Evolutionary conservation across 2,329 filamentous ascomycete species (phyloP), one percentile per base, ranked within the genome.

Genomic region (Verticillium dahliae): DNA sequence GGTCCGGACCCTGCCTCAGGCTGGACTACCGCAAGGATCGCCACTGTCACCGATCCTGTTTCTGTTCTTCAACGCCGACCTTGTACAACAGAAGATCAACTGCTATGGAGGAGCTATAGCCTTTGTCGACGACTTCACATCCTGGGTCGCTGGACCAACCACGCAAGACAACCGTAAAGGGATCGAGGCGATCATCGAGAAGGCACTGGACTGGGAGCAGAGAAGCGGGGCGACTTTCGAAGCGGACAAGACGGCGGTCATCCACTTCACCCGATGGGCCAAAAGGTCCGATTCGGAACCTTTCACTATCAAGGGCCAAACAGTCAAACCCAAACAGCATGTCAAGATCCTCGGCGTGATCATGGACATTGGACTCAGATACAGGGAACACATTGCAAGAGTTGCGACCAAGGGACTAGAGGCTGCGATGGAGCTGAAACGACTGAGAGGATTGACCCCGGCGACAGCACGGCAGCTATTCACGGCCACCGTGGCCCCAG

Each of bases 21-120:
- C 67, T 1, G 67, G 72, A 33, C 59, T 72, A 18, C 69, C 67
- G 9, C 66, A 74, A 63, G 71, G 71, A 3, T 77, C 71, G 3
- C 72, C 70, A 6, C 63, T 77, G 6, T 77, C 72, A 7, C 72
- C 67, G 14, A 71, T 74, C 22, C 63, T 75, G 15, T 77, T 74
- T 61, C 69, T 75, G 4, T 73, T 72, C 63, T 70, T 69, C 45
- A 69, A 68, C 60, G 64, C 65, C 2, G 63, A 67, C 57, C 57
- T 68, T 14, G 67, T 75, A 10, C 62, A 74, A 60, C 59, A 62
- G 58, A 63, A 63, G 57, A 72, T 75, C 50, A 60, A 69, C 52
- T 61, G 60, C 38, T 57, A 69, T 33, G 65, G 67, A 58, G 70
- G 69, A 58, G 65, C 67, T 0, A 64, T 69, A 54, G 67, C 65